phyloP scores from a whole-genome alignment of 1,284 basidiomycete genomes.

The Sanghuangporus baumii region DNA sequence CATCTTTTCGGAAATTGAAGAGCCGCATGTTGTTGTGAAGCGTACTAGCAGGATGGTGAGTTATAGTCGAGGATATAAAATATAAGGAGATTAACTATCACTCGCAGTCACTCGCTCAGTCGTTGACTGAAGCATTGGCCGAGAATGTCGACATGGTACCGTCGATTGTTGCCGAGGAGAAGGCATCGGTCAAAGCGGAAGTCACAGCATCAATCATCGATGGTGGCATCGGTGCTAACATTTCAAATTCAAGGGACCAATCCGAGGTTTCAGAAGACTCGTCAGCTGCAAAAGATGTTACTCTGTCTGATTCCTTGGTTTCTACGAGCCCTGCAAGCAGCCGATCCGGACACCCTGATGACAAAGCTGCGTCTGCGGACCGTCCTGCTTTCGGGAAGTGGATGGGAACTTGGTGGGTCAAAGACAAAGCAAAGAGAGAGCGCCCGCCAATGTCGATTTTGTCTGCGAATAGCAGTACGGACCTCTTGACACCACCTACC shows the following conservation, averaged over 20 bases:
- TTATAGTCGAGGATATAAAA: constrained; percentile 35
- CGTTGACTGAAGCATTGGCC: constrained; percentile 41
- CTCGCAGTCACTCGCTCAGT: constrained; percentile 34
- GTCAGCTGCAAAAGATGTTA: not conserved
- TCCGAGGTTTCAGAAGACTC: not conserved
- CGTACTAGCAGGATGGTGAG: constrained; percentile 42
- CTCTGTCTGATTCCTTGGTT: constrained; percentile 8
- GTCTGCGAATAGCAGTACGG: not conserved
- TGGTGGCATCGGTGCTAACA: not conserved
- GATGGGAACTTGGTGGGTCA: constrained; percentile 63
- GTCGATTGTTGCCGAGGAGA: not conserved
- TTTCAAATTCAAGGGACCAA: not conserved
- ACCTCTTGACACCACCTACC: not conserved
- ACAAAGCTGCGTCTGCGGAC: constrained; percentile 19
- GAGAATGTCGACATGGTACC: constrained; percentile 13
- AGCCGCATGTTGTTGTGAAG: constrained; percentile 41
- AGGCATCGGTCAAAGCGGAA: not conserved
- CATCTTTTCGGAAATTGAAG: constrained; percentile 56
- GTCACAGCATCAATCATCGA: not conserved
- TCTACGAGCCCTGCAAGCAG: constrained; percentile 16
- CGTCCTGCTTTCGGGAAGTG: constrained; percentile 50
- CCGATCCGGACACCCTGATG: not conserved
- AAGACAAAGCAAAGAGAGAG: constrained; percentile 30
- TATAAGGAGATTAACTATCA: constrained; percentile 1
- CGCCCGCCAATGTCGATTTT: not conserved